phyloP scores from a whole-genome alignment of 805 yeast genomes.

The Candida coleopterorum region DNA sequence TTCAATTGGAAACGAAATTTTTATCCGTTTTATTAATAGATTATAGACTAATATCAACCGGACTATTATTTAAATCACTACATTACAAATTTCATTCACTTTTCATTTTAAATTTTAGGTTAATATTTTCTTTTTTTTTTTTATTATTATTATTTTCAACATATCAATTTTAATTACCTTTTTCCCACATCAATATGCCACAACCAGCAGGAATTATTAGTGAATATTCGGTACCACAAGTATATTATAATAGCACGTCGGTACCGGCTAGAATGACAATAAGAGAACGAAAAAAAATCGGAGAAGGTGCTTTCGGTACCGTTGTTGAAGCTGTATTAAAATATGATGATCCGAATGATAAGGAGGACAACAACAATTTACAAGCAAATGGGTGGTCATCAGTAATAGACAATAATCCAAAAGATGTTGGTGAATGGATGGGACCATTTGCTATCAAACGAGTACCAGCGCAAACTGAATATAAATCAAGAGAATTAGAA shows the following conservation, averaged over 20 bases:
- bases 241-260: conserved; percentile 55
- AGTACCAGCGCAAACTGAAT: conserved; percentile 85
- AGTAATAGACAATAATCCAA: conserved; percentile 6
- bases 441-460: conserved; percentile 84
- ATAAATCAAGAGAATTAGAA: conserved; percentile 76
- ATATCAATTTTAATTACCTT: not conserved
- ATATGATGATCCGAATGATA: conserved; percentile 19
- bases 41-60: too few relatives aligned
- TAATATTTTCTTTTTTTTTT: not conserved
- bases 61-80: too few relatives aligned
- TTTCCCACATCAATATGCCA: conserved; percentile 9
- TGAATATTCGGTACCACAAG: conserved; percentile 39
- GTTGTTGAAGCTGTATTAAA: conserved; percentile 67
- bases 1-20: too few relatives aligned
- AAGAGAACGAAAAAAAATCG: conserved; percentile 68
- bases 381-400: not conserved
- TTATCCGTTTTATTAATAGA: too few relatives aligned
- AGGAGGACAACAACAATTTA: not conserved
- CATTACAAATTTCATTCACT: too few relatives aligned
- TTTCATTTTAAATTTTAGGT: not conserved
- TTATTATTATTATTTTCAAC: not conserved
- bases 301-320: conserved; percentile 85
- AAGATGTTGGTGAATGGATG: conserved; percentile 38
- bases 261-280: conserved; percentile 58
- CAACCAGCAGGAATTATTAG: conserved; percentile 10